Conservation (phyloP, 1,284 basidiomycete genomes). For the Ceratobasidium sp. region DNA sequence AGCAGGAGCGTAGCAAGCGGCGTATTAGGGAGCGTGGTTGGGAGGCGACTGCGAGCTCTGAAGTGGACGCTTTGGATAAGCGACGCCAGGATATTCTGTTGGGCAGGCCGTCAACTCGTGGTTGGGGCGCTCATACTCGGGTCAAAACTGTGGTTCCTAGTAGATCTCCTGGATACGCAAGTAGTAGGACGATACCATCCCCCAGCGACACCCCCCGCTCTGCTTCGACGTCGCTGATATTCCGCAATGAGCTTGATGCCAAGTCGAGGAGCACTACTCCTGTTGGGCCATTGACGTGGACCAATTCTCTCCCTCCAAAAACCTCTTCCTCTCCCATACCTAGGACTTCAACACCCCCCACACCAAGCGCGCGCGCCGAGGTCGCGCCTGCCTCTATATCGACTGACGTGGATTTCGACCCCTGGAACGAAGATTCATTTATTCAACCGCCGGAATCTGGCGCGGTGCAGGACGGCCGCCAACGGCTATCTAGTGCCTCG, state of each 20-base stretch:
- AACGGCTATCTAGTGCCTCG: background rate
- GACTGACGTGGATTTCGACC: constrained; percentile 7
- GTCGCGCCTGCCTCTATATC: no score
- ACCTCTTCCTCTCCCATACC: background rate
- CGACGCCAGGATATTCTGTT: constrained; percentile 25
- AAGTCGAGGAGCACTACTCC: background rate
- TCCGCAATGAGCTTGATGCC: background rate
- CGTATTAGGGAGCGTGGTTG: background rate
- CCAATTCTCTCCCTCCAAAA: background rate
- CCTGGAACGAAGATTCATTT: constrained; percentile 12
- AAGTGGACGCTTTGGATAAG: constrained; percentile 8
- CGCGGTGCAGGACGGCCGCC: background rate
- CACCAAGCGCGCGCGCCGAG: no score
- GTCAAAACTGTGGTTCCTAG: background rate
- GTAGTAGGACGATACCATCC: background rate
- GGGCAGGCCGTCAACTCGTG: constrained; percentile 3
- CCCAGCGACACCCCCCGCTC: background rate
- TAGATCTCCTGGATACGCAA: background rate
- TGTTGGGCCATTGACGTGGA: background rate
- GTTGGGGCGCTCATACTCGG: background rate
- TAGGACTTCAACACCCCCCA: background rate
- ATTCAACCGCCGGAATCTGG: background rate
- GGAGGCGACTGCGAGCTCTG: background rate
- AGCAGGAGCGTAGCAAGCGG: constrained; percentile 10
- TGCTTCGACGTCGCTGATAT: background rate